Percentiles rank a stretch among this genome's conserved stretches.
Evolutionary conservation across 2,329 filamentous ascomycete species (phyloP).

Genomic region (Ceratocystis harringtonii): DNA sequence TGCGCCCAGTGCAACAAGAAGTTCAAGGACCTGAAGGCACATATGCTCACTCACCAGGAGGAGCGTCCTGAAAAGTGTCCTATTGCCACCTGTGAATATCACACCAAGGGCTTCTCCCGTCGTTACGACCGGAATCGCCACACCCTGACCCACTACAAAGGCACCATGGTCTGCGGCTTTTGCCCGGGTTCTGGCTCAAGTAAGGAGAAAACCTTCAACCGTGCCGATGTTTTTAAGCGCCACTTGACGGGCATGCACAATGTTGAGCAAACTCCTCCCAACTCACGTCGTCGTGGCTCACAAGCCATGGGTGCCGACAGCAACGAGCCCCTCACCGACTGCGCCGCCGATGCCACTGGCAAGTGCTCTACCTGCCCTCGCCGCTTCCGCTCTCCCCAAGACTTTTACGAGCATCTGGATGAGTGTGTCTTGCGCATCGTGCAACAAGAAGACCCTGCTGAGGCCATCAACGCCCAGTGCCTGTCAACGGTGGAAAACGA

Average conservation of each 20-base stretch:
- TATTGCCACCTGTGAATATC: conserved; percentile 81
- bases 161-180: conserved; percentile 92
- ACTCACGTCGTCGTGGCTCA: conserved; percentile 61
- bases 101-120: conserved; percentile 79
- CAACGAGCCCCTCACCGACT: conserved; percentile 51
- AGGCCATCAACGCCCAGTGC: conserved; percentile 52
- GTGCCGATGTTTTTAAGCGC: conserved; percentile 89
- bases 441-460: conserved; percentile 54
- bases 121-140: conserved; percentile 97
- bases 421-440: conserved; percentile 58
- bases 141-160: conserved; percentile 90
- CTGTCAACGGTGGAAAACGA: conserved; percentile 52
- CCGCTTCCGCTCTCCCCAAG: conserved; percentile 83
- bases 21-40: conserved; percentile 85
- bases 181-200: conserved; percentile 78
- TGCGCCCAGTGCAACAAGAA: conserved; percentile 70
- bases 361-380: conserved; percentile 90
- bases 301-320: conserved; percentile 20
- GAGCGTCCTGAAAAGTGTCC: conserved; percentile 91
- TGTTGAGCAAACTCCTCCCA: conserved; percentile 84
- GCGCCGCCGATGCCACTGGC: conserved; percentile 66
- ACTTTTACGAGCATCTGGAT: conserved; percentile 95
- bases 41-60: conserved; percentile 86
- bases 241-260: conserved; percentile 82
- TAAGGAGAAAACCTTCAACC: conserved; percentile 88